Evolutionary conservation across 371 early-diverging fungal species (phyloP).

Genomic region (Mortierella sp.): DNA sequence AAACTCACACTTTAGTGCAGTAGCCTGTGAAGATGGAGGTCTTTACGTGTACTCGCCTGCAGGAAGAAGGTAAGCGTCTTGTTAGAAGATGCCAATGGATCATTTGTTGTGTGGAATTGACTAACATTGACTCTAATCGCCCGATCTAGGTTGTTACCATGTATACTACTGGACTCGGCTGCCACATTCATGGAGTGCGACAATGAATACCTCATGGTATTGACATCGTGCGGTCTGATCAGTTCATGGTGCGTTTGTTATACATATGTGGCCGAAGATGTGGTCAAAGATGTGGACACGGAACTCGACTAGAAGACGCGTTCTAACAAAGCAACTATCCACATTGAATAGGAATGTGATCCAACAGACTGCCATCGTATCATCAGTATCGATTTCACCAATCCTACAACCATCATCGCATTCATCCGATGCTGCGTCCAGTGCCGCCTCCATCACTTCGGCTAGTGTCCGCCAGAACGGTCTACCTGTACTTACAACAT

Average conservation of each 20-base stretch:
- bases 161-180: slow-evolving; percentile 74
- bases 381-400: slow-evolving; percentile 69
- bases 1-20: slow-evolving; percentile 66
- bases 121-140: too few species aligned
- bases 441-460: slow-evolving; percentile 65
- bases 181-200: slow-evolving; percentile 66
- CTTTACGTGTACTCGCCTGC: slow-evolving; percentile 73
- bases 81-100: too few species aligned
- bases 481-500: slow-evolving; percentile 75
- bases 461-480: slow-evolving; percentile 74
- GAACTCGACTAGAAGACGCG: too few species aligned
- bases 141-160: slow-evolving; percentile 75
- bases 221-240: slow-evolving; percentile 72
- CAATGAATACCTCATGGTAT: slow-evolving; percentile 70
- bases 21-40: slow-evolving; percentile 77
- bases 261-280: too few species aligned
- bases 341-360: slow-evolving; percentile 60
- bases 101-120: too few species aligned
- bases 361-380: slow-evolving; percentile 57
- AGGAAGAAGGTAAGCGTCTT: slow-evolving; percentile 72
- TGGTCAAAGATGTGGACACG: too few species aligned
- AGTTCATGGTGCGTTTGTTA: slow-evolving; percentile 76
- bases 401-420: slow-evolving; percentile 61
- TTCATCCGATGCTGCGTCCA: slow-evolving; percentile 50
- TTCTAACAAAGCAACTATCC: too few species aligned